Conservation (phyloP, 805 yeast species). For the Wickerhamiella sorbophila region DNA sequence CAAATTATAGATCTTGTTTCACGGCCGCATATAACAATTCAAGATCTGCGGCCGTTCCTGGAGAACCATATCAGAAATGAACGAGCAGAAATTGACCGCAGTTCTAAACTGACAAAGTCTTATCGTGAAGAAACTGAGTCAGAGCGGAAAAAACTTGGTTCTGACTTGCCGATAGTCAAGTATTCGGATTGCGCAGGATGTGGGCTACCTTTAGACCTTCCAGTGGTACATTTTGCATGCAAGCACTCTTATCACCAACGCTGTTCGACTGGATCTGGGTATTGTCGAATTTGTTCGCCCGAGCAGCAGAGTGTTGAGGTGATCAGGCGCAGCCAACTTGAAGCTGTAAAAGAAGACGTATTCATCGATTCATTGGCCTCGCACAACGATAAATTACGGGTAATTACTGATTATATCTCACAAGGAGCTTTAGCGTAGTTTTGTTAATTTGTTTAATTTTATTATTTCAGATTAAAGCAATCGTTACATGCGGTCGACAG, state of each 20-base stretch:
- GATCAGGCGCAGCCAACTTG: slow-evolving; percentile 44
- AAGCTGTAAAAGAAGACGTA: slow-evolving; percentile 44
- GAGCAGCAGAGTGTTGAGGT: slow-evolving; percentile 53
- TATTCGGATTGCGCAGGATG: slow-evolving; percentile 55
- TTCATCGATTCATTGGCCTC: slow-evolving; percentile 42
- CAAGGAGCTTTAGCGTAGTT: slow-evolving; percentile 55
- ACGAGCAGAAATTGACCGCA: slow-evolving; percentile 52
- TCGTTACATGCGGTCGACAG: slow-evolving; percentile 94
- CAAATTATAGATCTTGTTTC: slow-evolving; percentile 64
- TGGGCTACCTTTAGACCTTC: slow-evolving; percentile 50
- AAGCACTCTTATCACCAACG: slow-evolving; percentile 74
- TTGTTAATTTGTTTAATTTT: neutral
- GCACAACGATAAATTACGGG: slow-evolving; percentile 50
- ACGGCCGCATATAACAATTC: slow-evolving; percentile 49
- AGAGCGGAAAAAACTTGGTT: slow-evolving; percentile 40
- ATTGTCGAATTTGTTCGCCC: slow-evolving; percentile 67
- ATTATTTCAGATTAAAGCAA: neutral
- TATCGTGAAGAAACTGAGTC: slow-evolving; percentile 52
- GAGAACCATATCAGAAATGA: slow-evolving; percentile 45
- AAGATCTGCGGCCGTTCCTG: slow-evolving; percentile 55
- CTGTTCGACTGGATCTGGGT: slow-evolving; percentile 36
- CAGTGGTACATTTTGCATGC: slow-evolving; percentile 74
- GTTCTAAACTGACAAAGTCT: slow-evolving; percentile 47
- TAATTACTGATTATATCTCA: slow-evolving; percentile 69
- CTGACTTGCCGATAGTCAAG: slow-evolving; percentile 41